These are phyloP conservation scores for Botryotinia narcissicola DNA, from an alignment of 2,329 filamentous ascomycete genomes.

Conservation along the genomic window DNA sequence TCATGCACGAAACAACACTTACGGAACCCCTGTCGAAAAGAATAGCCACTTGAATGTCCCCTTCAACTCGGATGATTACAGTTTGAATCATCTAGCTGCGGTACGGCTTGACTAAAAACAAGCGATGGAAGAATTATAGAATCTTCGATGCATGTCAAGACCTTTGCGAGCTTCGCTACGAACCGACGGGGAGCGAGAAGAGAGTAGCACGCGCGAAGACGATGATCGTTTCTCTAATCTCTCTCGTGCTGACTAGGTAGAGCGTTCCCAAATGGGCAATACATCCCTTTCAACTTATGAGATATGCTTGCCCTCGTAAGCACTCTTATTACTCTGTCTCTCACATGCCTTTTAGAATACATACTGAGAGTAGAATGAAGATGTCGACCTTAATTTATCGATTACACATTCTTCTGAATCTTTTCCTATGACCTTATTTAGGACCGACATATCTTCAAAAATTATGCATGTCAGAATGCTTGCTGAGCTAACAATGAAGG, in stretches of 20 bases:
- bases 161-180: constrained; percentile 3
- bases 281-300: neutral
- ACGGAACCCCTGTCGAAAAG: neutral
- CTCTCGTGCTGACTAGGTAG: neutral
- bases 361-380: neutral
- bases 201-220: neutral
- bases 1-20: constrained; percentile 12
- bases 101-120: constrained; percentile 20
- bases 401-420: neutral
- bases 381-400: neutral
- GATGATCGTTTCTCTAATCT: constrained; percentile 7
- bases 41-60: neutral
- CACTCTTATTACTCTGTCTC: neutral
- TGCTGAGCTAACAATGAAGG: neutral
- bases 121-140: constrained; percentile 27
- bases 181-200: constrained; percentile 1
- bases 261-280: neutral
- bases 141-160: constrained; percentile 16
- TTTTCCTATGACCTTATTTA: neutral
- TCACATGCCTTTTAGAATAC: neutral
- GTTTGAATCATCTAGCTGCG: constrained; percentile 12
- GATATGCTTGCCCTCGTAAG: neutral
- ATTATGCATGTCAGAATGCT: constrained; percentile 2
- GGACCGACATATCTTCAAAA: constrained; percentile 2
- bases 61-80: constrained; percentile 8